Conservation (phyloP, 805 yeast species). For the Yarrowia keelungensis region DNA sequence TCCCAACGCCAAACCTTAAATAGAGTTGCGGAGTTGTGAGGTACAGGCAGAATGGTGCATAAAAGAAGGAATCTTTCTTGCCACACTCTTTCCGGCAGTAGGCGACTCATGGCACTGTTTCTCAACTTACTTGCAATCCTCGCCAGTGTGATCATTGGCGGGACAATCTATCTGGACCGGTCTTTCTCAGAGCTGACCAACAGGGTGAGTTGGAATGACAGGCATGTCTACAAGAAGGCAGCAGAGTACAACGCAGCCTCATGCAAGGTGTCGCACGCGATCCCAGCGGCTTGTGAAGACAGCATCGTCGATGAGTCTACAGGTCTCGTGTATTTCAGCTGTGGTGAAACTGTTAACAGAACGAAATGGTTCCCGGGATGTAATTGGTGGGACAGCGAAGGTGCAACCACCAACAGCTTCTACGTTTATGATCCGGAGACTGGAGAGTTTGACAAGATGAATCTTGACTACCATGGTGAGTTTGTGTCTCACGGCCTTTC, state of each 20-base stretch:
- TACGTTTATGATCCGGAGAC: conserved; percentile 16
- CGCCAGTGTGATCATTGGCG: not conserved
- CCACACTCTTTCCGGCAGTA: too few relatives aligned
- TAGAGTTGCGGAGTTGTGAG: not conserved
- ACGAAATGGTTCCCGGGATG: conserved; percentile 30
- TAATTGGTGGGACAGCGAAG: conserved; percentile 28
- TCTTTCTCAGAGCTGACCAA: conserved; percentile 16
- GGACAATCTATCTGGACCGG: conserved; percentile 20
- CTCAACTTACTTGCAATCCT: not conserved
- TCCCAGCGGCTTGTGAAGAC: conserved; percentile 10
- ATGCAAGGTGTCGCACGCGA: not conserved
- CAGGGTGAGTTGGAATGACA: conserved; percentile 18
- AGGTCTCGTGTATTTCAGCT: conserved; percentile 15
- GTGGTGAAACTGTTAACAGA: not conserved
- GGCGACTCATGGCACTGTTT: not conserved
- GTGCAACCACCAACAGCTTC: conserved; percentile 13
- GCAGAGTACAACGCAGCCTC: conserved; percentile 14
- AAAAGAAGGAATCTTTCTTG: too few relatives aligned
- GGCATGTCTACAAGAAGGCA: not conserved
- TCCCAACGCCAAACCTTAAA: not conserved
- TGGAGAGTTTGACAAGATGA: not conserved
- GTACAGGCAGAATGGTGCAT: not conserved
- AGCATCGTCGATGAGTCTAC: conserved; percentile 14
- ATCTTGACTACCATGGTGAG: conserved; percentile 22
- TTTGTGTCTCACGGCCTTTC: conserved; percentile 28